These are phyloP conservation scores for Chenopodium formosanum DNA, from an alignment of 148 eudicot genomes.

Conservation along the genomic window DNA sequence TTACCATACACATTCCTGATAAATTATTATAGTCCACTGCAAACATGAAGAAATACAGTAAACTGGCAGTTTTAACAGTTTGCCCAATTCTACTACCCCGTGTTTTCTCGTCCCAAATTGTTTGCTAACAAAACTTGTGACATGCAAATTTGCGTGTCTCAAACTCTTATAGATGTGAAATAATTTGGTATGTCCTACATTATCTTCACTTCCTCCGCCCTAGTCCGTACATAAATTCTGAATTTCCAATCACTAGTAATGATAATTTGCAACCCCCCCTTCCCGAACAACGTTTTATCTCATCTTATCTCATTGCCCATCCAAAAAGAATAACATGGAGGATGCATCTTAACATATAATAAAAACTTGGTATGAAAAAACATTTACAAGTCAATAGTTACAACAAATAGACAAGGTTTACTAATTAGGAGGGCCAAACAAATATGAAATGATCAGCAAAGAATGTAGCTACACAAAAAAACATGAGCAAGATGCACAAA, in stretches of 20 bases:
- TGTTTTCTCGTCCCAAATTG: neutral
- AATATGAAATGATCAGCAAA: neutral
- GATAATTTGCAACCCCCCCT: neutral
- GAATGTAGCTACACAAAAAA: neutral
- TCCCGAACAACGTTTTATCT: neutral
- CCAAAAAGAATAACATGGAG: neutral
- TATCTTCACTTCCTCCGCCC: neutral
- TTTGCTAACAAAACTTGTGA: neutral
- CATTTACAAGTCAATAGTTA: slow-evolving; percentile 27
- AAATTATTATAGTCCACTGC: neutral
- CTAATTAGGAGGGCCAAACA: neutral
- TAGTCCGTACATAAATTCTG: neutral
- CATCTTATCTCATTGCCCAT: neutral
- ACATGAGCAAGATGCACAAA: neutral
- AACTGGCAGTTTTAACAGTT: neutral
- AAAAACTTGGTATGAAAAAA: slow-evolving; percentile 16
- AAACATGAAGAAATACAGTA: neutral
- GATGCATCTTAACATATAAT: neutral
- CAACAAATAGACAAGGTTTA: slow-evolving; percentile 21
- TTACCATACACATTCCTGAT: neutral
- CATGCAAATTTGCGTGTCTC: neutral
- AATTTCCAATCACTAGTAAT: no score
- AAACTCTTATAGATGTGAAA: neutral
- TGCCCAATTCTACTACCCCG: neutral
- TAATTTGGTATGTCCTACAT: neutral